These are phyloP conservation scores for Solanum aculeatissimum DNA, from an alignment of 305 asterid genomes.

Conservation along the genomic window DNA sequence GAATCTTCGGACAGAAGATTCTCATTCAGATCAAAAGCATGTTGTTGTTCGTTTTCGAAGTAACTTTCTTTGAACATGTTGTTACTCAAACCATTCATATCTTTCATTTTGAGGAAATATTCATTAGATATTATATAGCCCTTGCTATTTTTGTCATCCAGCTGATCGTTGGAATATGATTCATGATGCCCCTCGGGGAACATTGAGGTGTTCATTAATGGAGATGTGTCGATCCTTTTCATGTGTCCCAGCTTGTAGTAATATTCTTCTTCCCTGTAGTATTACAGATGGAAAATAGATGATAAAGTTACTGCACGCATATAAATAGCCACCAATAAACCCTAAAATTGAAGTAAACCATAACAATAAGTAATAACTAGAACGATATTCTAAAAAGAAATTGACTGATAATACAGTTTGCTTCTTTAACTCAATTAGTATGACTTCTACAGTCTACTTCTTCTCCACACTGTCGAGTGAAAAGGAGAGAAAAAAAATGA, in stretches of 20 bases:
- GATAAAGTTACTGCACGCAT: background rate
- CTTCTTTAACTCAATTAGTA: background rate
- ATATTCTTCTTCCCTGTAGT: background rate
- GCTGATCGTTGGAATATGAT: background rate
- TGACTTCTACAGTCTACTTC: background rate
- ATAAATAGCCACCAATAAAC: background rate
- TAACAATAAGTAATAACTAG: background rate
- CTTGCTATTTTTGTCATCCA: background rate
- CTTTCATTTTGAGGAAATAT: background rate
- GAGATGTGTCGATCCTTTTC: background rate
- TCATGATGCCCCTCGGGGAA: background rate
- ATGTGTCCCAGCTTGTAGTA: background rate
- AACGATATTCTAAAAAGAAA: background rate
- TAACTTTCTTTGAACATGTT: background rate
- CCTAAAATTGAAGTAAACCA: background rate
- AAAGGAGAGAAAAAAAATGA: background rate
- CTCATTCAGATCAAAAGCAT: slow-evolving; percentile 11
- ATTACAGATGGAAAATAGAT: background rate
- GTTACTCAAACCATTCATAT: background rate
- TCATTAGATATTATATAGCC: background rate
- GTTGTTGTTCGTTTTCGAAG: background rate
- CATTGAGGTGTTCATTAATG: background rate
- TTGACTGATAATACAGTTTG: background rate
- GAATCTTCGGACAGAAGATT: background rate
- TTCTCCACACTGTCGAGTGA: background rate